These are phyloP conservation scores for Salix viminalis DNA, from an alignment of 345 rosid species.

Conservation along the genomic window DNA sequence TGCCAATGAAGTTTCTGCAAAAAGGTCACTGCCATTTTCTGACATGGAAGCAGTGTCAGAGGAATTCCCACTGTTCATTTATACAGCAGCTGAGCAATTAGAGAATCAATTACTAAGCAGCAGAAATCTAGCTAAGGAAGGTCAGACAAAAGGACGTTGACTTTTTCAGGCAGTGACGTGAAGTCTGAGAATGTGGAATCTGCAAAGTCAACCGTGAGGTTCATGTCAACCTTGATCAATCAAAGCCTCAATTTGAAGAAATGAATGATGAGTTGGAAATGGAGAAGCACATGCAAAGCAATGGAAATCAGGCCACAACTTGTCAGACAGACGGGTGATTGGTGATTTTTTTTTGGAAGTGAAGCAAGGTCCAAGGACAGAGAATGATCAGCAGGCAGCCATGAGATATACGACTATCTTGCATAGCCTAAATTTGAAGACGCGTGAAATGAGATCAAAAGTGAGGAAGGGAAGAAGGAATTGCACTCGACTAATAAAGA, in stretches of 20 bases:
- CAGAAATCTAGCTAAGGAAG: neutral
- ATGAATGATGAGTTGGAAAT: conserved; percentile 1
- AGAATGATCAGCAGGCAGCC: neutral
- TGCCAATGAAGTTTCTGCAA: conserved; percentile 47
- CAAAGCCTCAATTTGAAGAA: neutral
- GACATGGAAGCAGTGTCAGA: conserved; percentile 22
- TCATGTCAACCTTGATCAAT: neutral
- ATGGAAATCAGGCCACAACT: neutral
- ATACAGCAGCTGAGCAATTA: conserved; percentile 4
- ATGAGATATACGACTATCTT: neutral
- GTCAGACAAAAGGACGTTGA: conserved; percentile 6
- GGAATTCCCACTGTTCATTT: conserved; percentile 13
- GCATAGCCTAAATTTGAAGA: neutral
- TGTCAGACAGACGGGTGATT: conserved; percentile 1
- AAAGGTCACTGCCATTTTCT: conserved; percentile 54
- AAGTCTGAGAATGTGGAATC: conserved; percentile 4
- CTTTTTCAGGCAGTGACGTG: conserved; percentile 15
- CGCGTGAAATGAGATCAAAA: neutral
- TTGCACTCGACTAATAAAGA: conserved; percentile 8
- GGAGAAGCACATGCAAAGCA: conserved; percentile 10
- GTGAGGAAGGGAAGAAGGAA: conserved; percentile 16
- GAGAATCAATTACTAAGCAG: conserved; percentile 14
- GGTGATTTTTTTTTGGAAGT: conserved; percentile 1
- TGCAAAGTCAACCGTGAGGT: conserved; percentile 4
- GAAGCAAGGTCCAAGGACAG: conserved; percentile 8